These are phyloP conservation scores for Ambrosia trifida DNA, from an alignment of 129 eudicot genomes.

Conservation along the genomic window DNA sequence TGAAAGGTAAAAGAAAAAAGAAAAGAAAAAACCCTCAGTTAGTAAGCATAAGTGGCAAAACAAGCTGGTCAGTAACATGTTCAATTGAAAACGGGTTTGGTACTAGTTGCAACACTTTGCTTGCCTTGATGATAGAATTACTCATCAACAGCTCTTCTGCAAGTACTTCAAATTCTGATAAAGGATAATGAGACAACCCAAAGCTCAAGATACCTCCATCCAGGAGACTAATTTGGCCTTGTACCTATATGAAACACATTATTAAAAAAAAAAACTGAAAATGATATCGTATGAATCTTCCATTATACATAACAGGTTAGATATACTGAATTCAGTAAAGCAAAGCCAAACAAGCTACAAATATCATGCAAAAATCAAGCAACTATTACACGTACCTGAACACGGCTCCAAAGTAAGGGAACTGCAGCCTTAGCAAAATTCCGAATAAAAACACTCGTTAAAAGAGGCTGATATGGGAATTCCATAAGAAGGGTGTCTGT, in stretches of 20 bases:
- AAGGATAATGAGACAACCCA: slow-evolving; percentile 87
- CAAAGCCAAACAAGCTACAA: slow-evolving; percentile 1
- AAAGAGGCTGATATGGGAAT: slow-evolving; percentile 88
- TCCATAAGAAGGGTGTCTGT: slow-evolving; percentile 88
- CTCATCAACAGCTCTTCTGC: slow-evolving; percentile 99
- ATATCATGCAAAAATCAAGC: neutral
- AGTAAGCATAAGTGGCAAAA: slow-evolving; percentile 16
- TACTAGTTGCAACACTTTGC: slow-evolving; percentile 4
- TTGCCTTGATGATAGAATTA: slow-evolving; percentile 82
- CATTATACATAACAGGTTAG: neutral
- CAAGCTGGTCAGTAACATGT: neutral
- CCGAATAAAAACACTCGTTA: slow-evolving; percentile 71
- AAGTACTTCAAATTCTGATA: slow-evolving; percentile 91
- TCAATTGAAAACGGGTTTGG: neutral
- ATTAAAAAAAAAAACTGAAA: slow-evolving; percentile 16
- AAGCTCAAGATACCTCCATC: slow-evolving; percentile 84
- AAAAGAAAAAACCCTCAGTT: slow-evolving; percentile 12
- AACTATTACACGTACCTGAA: slow-evolving; percentile 60
- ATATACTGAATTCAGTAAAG: neutral
- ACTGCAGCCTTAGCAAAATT: slow-evolving; percentile 86
- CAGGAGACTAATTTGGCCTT: slow-evolving; percentile 87
- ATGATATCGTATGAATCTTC: slow-evolving; percentile 1
- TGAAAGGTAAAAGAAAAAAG: slow-evolving; percentile 33
- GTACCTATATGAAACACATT: slow-evolving; percentile 54
- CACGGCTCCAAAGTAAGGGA: slow-evolving; percentile 97